Base-by-base conservation (phyloP, 768 basidiomycete species). In the Gloeopeniophorella convolvens region DNA sequence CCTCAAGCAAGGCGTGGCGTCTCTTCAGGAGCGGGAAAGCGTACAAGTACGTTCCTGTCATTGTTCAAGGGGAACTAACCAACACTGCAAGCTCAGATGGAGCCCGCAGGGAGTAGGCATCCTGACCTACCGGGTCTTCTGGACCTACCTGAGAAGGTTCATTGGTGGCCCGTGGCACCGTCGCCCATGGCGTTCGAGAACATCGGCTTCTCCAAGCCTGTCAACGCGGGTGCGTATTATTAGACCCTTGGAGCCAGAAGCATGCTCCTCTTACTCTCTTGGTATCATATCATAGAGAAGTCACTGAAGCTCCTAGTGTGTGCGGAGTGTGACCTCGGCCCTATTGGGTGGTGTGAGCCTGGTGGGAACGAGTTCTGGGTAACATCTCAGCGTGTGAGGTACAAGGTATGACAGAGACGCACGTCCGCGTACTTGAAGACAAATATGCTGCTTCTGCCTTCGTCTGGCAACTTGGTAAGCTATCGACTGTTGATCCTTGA, bases 131-230 rank as follows among this genome's bases (percentile, higher is more conserved):
- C 74, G 3, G 62, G 72, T 11, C 72, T 90, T 5, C 84, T 85
- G 5, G 51, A 65, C 4, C 76, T 82, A 5, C 75, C 80, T 6
- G 70, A 71, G 32, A 72, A 71, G 5, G 70, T 72, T 5, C 72
- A 77, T 10, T 90, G 88, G 85, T 92, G 89, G 89, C 70, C 85
- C 9, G 68, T 90, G 42, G 74, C 75, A 7, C 83, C 86, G 3
- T 83, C 79, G 15, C 79, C 87, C 0, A 89, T 92, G 85, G 69
- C 69, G 28, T 94, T 94, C 58, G 90, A 94, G 63, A 94, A 94
- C 60, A 79, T 93, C 23, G 88, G 85, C 12, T 90, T 92, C 60
- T 83, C 89, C 5, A 74, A 73, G 35, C 65, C 79, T 0, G 73
- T 86, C 2, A 62, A 69, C 10, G 57, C 69, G 20, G 63, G 67